These are phyloP conservation scores for Vinca minor DNA, from an alignment of 257 asterid species.

Conservation along the genomic window DNA sequence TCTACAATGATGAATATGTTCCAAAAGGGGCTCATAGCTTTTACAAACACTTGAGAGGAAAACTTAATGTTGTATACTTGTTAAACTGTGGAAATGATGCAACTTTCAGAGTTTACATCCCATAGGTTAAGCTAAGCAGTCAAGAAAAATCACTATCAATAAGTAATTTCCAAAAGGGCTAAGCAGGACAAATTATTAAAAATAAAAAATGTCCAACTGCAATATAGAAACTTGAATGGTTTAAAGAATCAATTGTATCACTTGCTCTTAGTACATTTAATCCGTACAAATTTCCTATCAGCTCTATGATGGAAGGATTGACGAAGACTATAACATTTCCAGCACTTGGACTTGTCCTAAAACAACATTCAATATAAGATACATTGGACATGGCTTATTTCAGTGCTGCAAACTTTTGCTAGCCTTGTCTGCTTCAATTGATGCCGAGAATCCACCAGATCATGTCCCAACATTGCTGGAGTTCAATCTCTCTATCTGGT, in stretches of 20 bases:
- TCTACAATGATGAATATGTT: too few species aligned
- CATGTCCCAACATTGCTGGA: background rate
- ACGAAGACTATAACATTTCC: constrained; percentile 8
- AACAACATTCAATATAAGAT: background rate
- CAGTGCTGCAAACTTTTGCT: background rate
- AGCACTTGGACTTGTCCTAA: constrained; percentile 2
- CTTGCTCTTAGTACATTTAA: background rate
- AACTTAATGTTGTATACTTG: too few species aligned
- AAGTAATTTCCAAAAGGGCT: too few species aligned
- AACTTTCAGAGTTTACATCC: too few species aligned
- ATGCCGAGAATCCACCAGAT: background rate
- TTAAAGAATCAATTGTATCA: constrained; percentile 5
- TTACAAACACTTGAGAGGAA: too few species aligned
- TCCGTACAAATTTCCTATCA: constrained; percentile 8
- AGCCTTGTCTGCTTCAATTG: constrained; percentile 4
- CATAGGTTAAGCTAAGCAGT: too few species aligned
- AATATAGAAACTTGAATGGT: background rate
- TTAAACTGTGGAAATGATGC: too few species aligned
- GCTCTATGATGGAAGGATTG: constrained; percentile 10
- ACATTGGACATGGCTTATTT: background rate
- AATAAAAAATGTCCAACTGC: too few species aligned
- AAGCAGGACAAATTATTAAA: too few species aligned
- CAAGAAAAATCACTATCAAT: too few species aligned
- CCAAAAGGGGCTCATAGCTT: too few species aligned
- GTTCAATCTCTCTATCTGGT: constrained; percentile 15